Evolutionary conservation across 2,329 filamentous ascomycete species (phyloP).

Genomic region (Cercospora nicotianae): DNA sequence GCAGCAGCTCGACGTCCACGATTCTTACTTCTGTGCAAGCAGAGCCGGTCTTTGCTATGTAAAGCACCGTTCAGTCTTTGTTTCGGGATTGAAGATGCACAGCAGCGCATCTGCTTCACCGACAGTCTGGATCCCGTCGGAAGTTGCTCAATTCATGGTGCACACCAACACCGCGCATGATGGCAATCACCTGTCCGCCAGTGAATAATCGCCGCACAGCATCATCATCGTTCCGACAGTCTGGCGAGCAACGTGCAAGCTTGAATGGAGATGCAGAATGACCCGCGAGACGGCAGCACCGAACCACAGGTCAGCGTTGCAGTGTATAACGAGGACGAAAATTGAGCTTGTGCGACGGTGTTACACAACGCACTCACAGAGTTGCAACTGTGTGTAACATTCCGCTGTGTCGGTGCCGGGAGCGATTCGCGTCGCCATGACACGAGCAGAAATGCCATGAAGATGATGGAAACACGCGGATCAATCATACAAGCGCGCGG

Average conservation of each 20-base stretch:
- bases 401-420: slow-evolving; percentile 24
- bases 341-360: slow-evolving; percentile 23
- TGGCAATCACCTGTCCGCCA: neutral
- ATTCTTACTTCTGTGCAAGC: slow-evolving; percentile 4
- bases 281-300: slow-evolving; percentile 20
- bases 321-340: slow-evolving; percentile 26
- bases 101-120: slow-evolving; percentile 2
- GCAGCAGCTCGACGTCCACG: slow-evolving; percentile 3
- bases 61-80: slow-evolving; percentile 16
- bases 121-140: slow-evolving; percentile 14
- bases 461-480: slow-evolving; percentile 21
- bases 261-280: slow-evolving; percentile 21
- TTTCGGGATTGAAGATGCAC: slow-evolving; percentile 15
- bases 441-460: slow-evolving; percentile 28
- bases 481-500: slow-evolving; percentile 4
- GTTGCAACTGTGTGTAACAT: slow-evolving; percentile 34
- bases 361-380: slow-evolving; percentile 33
- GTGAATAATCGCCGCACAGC: slow-evolving; percentile 10
- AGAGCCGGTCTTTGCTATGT: slow-evolving; percentile 9
- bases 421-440: slow-evolving; percentile 31
- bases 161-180: slow-evolving; percentile 8
- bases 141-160: slow-evolving; percentile 8
- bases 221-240: slow-evolving; percentile 16
- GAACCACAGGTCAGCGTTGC: slow-evolving; percentile 14
- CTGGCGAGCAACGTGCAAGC: slow-evolving; percentile 22